Evolutionary conservation across 2,329 filamentous ascomycete species (phyloP), one percentile per base, ranked within the genome.

Genomic region (Aspergillus nomiae): DNA sequence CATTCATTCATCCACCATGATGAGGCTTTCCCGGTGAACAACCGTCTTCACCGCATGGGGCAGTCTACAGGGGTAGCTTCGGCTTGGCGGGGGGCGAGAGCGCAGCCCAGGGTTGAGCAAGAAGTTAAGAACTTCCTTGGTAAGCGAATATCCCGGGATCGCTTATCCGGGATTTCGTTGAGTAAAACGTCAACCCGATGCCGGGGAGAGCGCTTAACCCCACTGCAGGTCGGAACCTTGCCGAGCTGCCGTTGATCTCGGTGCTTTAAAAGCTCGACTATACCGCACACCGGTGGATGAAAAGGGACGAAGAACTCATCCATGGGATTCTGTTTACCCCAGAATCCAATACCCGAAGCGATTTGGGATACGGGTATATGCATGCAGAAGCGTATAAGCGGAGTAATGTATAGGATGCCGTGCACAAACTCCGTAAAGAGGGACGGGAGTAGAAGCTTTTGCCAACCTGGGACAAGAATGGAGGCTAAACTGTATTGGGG

Each of bases 181-280:
- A 48, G 26, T 26, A n/a, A n/a, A 54, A 28, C 12, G 30, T 32
- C 30, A 54, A 36, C n/a, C 51, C 51, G 51, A 36, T 10, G 51
- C 50, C 50, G 50, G 50, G 50, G 30, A 12, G 50, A 53, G 50
- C 16, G 30, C 50, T 53, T 53, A 53, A 53, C 50, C 50, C 50
- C 50, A 53, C 50, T 53, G 30, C 4, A 53, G 26, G 12, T 54
- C 30, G 51, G 51, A 54, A 34, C 32, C 51, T 54, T 24, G 51
- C 51, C 51, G 51, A 54, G 51, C 34, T 53, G 51, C 11, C 19
- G 6, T 32, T 21, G 51, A 34, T 36, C 32, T 36, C 21, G 32
- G 30, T 54, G 12, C n/a, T 54, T 54, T 38, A 21, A 36, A 54
- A 24, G 30, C 51, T 54, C 51, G n/a, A 34, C 19, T 16, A 38